Evolutionary conservation across 2,329 filamentous ascomycete genomes (phyloP), one percentile per base, ranked within the genome.

Genomic region (Aspergillus sp.): DNA sequence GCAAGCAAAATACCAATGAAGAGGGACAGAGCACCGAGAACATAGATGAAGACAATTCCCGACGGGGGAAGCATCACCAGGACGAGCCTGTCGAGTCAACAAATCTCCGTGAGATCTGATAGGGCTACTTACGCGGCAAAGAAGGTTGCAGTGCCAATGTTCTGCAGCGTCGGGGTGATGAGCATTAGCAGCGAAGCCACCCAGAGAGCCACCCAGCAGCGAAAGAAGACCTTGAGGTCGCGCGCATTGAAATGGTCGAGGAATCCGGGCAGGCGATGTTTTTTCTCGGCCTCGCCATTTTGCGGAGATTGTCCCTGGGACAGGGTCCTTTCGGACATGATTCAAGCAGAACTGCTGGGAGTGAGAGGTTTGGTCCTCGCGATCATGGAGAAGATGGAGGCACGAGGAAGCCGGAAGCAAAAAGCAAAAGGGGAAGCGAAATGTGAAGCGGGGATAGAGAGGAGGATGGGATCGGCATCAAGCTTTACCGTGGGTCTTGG

Each of bases 181-280:
- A 80, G 69, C n/a, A 79, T 71, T 48, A 80, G 66, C 8, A 81
- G 57, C 6, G 68, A 69, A 3, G 72, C 69, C 3, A 75, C 68
- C 78, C 78, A 81, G 17, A 67, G 66, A 1, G 77, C 77, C 1
- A 73, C 61, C 53, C 69, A 74, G 59, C 77, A 80, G 53, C 77
- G 75, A 35, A 78, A 69, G 3, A 79, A 60, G 26, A 72, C 67
- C 53, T 79, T 79, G 47, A 80, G 61, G 45, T 80, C 78, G 43
- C 70, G 69, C 1, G 55, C 54, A 52, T 79, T 80, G 70, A 79
- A 75, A 56, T 79, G 78, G 22, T 77, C 64, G 19, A 69, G 56
- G 52, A 60, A 66, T 19, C 22, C 42, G 11, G 42, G 42, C 2
- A 43, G 40, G 13, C 17, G 40, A 43, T 38, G 35, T n/a, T 17